Conservation (phyloP, 2,329 filamentous ascomycete species). For the Aspergillus pseudoglaucus region DNA sequence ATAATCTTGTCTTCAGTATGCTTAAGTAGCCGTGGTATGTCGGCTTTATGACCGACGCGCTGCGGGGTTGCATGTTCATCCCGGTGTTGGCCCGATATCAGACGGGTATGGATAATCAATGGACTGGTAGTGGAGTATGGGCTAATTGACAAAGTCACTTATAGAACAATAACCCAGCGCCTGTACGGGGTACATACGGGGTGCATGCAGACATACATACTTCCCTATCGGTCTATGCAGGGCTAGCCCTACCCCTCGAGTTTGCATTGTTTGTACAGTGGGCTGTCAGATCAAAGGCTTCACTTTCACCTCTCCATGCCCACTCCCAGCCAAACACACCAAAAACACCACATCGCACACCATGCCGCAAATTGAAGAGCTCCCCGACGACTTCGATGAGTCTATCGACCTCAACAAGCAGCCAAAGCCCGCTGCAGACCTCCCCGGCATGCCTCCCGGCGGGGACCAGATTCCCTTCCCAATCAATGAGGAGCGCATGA, state of each 20-base stretch:
- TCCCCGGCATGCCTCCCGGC: slow-evolving; percentile 11
- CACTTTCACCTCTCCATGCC: background rate
- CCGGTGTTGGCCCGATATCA: slow-evolving; percentile 12
- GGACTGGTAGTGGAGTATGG: background rate
- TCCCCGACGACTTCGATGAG: slow-evolving; percentile 46
- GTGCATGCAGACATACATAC: no score
- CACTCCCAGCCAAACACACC: background rate
- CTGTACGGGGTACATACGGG: no score
- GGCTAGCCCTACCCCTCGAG: slow-evolving; percentile 10
- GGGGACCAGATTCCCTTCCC: slow-evolving; percentile 32
- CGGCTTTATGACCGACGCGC: slow-evolving; percentile 14
- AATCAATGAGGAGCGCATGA: slow-evolving; percentile 31
- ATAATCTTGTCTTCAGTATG: background rate
- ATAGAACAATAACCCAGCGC: no score
- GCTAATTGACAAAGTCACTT: no score
- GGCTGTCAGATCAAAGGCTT: background rate
- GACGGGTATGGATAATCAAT: background rate
- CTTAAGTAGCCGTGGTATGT: slow-evolving; percentile 5
- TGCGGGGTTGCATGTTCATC: slow-evolving; percentile 17
- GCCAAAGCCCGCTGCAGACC: slow-evolving; percentile 10
- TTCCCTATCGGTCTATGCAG: slow-evolving; percentile 2
- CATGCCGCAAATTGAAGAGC: slow-evolving; percentile 50
- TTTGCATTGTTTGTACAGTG: slow-evolving; percentile 9
- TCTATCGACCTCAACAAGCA: slow-evolving; percentile 37
- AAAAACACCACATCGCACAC: slow-evolving; percentile 5